Evolutionary conservation across 495 filamentous ascomycete species (phyloP).

Genomic region (Penicillium soppii): DNA sequence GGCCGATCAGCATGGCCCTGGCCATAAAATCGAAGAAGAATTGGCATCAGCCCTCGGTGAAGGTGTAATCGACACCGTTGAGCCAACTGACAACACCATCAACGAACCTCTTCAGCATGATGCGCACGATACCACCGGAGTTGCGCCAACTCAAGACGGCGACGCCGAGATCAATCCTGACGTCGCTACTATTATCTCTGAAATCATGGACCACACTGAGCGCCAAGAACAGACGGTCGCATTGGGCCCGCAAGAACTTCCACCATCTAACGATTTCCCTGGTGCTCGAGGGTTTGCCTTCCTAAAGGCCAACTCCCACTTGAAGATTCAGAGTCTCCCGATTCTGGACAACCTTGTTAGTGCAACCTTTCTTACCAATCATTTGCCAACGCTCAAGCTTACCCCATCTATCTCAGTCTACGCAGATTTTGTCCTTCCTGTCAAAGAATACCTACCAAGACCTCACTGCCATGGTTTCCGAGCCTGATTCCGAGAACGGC

Average conservation of each 20-base stretch:
- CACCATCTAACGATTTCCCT: constrained; percentile 28
- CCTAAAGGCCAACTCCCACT: constrained; percentile 54
- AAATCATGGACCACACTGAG: constrained; percentile 51
- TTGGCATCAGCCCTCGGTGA: constrained; percentile 39
- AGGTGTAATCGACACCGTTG: constrained; percentile 30
- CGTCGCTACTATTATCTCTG: constrained; percentile 40
- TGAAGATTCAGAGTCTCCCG: constrained; percentile 68
- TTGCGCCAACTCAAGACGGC: constrained; percentile 15
- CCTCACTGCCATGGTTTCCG: constrained; percentile 70
- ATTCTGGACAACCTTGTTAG: constrained; percentile 72
- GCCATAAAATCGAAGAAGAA: constrained; percentile 44
- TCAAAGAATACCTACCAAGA: constrained; percentile 69
- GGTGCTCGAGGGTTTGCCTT: constrained; percentile 41
- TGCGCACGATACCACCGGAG: constrained; percentile 5
- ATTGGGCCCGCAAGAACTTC: constrained; percentile 38
- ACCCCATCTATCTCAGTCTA: constrained; percentile 53
- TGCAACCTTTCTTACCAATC: neutral
- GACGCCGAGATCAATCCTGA: constrained; percentile 29
- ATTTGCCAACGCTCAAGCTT: constrained; percentile 6
- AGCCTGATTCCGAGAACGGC: constrained; percentile 70
- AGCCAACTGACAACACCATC: constrained; percentile 16
- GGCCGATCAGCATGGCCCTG: constrained; percentile 27
- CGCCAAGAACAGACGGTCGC: constrained; percentile 45
- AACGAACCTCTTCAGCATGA: constrained; percentile 20
- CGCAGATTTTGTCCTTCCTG: constrained; percentile 67